Base-by-base conservation (phyloP, 2,329 filamentous ascomycete genomes). In the Phialophora macrospora region DNA sequence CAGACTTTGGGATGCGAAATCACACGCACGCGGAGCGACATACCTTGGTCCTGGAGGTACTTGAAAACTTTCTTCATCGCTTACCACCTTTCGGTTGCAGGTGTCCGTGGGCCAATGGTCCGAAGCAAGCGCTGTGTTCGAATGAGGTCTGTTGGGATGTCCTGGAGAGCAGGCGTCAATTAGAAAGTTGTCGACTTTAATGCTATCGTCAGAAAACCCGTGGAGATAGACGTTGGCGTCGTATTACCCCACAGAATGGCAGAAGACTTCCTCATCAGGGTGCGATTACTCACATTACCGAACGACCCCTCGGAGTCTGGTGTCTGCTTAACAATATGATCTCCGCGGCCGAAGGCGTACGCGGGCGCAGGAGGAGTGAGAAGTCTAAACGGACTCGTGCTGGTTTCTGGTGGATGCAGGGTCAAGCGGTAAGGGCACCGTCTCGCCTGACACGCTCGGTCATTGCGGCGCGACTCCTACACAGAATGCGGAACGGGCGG, bases 1-100 rank as follows among this genome's bases (percentile, higher is more conserved):
- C 24, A 58, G 3, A 2, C 34, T 34, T 9, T 24, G 52, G n/a
- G 26, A 34, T 12, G 32, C 11, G 9, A 32, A 32, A 34, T 34
- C 11, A 12, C 38, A 44, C 7, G 14, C 17, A 22, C 20, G 17
- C n/a, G n/a, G 38, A 26, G n/a, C 17, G n/a, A 61, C 66, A 52
- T 60, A 70, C 69, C 69, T 65, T 70, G 69, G 38, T 71, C 65
- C 49, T 71, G 69, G 30, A 71, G 54, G 52, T 71, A 71, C 28
- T 59, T 60, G 60, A 70, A 65, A 55, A 70, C 46, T 55, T 60
- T 71, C 60, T 70, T 70, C 68, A 71, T 71, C 14, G 38, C 38
- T 44, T 7, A 44, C 38, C 38, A n/a, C 38, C 38, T n/a, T 7
- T 17, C 14, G 17, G 38, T 34, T 12, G 38, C 38, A 8, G 38